A percentile compares a stretch with the other conserved stretches of the same genome.
phyloP scores from a whole-genome alignment of 495 filamentous ascomycete genomes.

The Penicillium goetzii region DNA sequence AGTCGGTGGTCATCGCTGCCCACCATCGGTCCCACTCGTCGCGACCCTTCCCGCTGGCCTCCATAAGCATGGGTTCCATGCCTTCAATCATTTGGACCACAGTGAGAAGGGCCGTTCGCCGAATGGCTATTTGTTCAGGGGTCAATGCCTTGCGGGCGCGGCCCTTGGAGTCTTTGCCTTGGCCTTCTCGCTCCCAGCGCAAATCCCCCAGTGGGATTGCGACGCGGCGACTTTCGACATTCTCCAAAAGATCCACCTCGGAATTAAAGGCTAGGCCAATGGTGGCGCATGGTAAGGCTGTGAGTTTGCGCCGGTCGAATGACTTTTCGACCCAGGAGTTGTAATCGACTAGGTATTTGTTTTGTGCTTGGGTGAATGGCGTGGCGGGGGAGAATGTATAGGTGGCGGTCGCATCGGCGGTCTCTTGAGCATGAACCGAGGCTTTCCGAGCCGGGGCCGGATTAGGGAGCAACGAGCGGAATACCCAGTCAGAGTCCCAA shows the following conservation, averaged over 20 bases:
- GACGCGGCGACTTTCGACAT: conserved; percentile 72
- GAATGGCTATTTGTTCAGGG: conserved; percentile 71
- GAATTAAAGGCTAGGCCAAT: conserved; percentile 79
- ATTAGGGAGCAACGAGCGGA: conserved; percentile 77
- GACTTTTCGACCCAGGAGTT: conserved; percentile 81
- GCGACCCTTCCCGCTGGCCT: conserved; percentile 80
- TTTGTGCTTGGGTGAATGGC: conserved; percentile 74
- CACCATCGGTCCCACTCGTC: conserved; percentile 95
- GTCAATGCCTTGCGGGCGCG: conserved; percentile 57
- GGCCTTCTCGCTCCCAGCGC: conserved; percentile 79
- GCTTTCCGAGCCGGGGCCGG: conserved; percentile 61
- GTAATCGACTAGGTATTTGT: conserved; percentile 80
- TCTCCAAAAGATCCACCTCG: conserved; percentile 71
- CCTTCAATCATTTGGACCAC: conserved; percentile 87
- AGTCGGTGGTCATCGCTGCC: conserved; percentile 80
- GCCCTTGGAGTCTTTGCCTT: conserved; percentile 44
- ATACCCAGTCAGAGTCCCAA: conserved; percentile 80
- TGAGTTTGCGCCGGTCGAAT: conserved; percentile 70
- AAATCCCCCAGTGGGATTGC: conserved; percentile 86
- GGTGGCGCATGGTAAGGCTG: conserved; percentile 77
- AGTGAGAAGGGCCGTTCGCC: conserved; percentile 77
- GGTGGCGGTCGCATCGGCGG: conserved; percentile 68
- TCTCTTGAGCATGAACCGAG: conserved; percentile 61
- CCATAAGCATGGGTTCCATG: conserved; percentile 80
- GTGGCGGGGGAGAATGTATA: conserved; percentile 85